phyloP scores from a whole-genome alignment of 106 monocot genomes.

The Triglochin maritima region DNA sequence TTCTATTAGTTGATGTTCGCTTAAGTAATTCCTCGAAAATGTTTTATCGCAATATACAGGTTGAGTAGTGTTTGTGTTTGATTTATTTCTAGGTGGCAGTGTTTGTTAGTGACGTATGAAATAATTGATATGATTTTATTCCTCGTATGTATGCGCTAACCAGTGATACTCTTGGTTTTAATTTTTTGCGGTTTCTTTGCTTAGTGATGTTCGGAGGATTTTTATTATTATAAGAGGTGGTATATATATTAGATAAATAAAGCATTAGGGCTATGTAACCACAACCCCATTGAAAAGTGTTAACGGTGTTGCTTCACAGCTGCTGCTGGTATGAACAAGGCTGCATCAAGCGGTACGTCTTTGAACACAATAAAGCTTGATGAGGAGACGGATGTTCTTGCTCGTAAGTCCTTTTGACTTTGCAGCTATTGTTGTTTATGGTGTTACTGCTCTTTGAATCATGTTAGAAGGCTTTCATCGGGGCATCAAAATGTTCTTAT shows the following conservation, averaged over 20 bases:
- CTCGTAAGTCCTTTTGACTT: conserved; percentile 46
- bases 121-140: background rate
- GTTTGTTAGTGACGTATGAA: no score
- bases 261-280: no score
- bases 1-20: background rate
- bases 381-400: conserved; percentile 82
- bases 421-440: no score
- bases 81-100: no score
- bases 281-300: no score
- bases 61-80: no score
- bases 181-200: background rate
- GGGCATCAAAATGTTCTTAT: background rate
- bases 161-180: background rate
- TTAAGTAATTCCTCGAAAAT: no score
- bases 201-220: background rate
- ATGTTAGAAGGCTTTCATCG: no score
- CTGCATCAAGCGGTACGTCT: conserved; percentile 87
- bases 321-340: conserved; percentile 86
- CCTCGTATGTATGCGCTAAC: background rate
- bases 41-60: no score
- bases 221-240: background rate
- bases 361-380: conserved; percentile 88
- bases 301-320: conserved; percentile 5
- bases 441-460: no score
- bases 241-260: no score